Base-by-base conservation (phyloP, 148 eudicot species). In the Cornus florida region DNA sequence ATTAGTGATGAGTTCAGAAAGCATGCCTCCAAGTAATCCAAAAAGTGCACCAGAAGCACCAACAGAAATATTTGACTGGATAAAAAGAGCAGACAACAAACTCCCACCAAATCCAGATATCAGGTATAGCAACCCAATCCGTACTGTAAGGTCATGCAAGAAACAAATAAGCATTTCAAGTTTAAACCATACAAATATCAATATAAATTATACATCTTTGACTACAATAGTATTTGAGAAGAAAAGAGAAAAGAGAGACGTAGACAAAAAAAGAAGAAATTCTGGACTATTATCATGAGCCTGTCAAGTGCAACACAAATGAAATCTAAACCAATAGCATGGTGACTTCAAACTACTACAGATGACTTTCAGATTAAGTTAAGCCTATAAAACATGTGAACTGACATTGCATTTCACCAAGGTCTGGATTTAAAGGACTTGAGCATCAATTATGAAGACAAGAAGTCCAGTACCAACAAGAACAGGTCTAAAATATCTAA, bases 1-100 rank as follows among this genome's bases (percentile, higher is more conserved):
- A 78, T 96, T 96, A 10, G 89, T 91, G 24, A 96, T 87, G 70
- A 96, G 85, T 83, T 94, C 99, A 19, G 99, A 92, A 66, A 96
- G 94, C 99, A 93, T 94, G 82, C 87, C 95, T 68, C 99, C 99
- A 62, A 96, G 73, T 70, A 96, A 78, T 39, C 99, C 99, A 74
- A 96, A 92, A 75, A 96, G 89, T 11, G 99, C 98, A 79, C 99
- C 97, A 17, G 99, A 96, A 69, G 99, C 98, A 78, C 98, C 99
- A 77, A 94, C 99, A 20, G 98, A 92, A 73, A 92, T 88, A 79
- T 75, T 87, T 65, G 90, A 74, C 80, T 85, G 86, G 50, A 91
- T 88, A 80, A 94, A 96, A 67, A 96, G 98, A 67, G 95, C 94
- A 6, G 98, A 91, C 69, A 93, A 41, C 79, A 96, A 59, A 87